Evolutionary conservation across 805 yeast species (phyloP).

Genomic region (Barnettozyma salicaria): DNA sequence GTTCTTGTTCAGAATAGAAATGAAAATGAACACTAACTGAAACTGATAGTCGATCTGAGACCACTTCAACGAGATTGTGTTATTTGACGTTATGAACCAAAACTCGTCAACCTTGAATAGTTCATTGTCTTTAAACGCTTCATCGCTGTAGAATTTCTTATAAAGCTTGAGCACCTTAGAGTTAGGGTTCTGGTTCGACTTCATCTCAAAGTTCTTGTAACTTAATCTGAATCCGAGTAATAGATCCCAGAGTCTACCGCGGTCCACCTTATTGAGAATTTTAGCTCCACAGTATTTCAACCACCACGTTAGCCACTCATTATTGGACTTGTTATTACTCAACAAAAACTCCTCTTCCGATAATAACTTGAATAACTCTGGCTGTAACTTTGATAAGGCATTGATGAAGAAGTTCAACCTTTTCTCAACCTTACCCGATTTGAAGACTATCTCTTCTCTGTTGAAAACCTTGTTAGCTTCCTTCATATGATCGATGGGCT

Average conservation of each 20-base stretch:
- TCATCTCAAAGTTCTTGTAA: slow-evolving; percentile 20
- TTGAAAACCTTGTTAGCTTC: slow-evolving; percentile 9
- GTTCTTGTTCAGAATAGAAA: slow-evolving; percentile 75
- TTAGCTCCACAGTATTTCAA: slow-evolving; percentile 84
- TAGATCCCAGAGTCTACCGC: slow-evolving; percentile 89
- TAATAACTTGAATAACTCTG: slow-evolving; percentile 70
- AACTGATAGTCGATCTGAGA: slow-evolving; percentile 67
- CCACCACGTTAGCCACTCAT: slow-evolving; percentile 95
- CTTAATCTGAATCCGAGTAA: slow-evolving; percentile 68
- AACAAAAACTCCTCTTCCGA: slow-evolving; percentile 72
- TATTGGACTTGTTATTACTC: slow-evolving; percentile 51
- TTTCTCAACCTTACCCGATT: slow-evolving; percentile 54
- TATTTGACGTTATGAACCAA: slow-evolving; percentile 20
- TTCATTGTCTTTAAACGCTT: slow-evolving; percentile 7
- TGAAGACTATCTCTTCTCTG: slow-evolving; percentile 37
- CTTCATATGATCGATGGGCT: slow-evolving; percentile 3
- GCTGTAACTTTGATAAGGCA: slow-evolving; percentile 54
- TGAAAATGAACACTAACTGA: slow-evolving; percentile 66
- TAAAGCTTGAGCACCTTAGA: slow-evolving; percentile 19
- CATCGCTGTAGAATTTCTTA: slow-evolving; percentile 18
- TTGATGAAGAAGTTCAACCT: slow-evolving; percentile 63
- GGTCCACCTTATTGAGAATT: slow-evolving; percentile 71
- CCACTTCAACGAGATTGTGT: slow-evolving; percentile 37
- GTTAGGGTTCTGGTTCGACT: slow-evolving; percentile 9
- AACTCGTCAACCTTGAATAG: slow-evolving; percentile 12